These are phyloP conservation scores for Tulasnella sp. DNA, from an alignment of 768 basidiomycete genomes.

Conservation along the genomic window DNA sequence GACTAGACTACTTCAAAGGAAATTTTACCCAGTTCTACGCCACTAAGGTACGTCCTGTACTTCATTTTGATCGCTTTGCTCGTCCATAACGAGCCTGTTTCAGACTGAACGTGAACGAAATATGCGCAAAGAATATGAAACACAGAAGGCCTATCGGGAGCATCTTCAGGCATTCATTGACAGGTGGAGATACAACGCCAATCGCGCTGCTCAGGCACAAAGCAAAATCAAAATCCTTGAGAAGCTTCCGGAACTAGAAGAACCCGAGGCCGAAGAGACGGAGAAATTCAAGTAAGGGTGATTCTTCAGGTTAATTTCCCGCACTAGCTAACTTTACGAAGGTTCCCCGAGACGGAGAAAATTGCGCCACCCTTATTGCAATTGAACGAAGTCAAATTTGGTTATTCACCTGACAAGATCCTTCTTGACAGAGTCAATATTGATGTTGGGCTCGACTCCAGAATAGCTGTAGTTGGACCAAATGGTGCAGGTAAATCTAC, in stretches of 20 bases:
- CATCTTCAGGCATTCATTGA: slow-evolving; percentile 98
- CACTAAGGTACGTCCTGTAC: slow-evolving; percentile 9
- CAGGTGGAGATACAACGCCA: slow-evolving; percentile 95
- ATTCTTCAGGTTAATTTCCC: neutral
- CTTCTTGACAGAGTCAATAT: slow-evolving; percentile 72
- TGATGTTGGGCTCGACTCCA: slow-evolving; percentile 86
- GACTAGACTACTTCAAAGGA: slow-evolving; percentile 98
- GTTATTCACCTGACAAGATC: slow-evolving; percentile 64
- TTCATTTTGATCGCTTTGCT: neutral
- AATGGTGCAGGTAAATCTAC: slow-evolving; percentile 97
- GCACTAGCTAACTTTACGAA: slow-evolving; percentile 22
- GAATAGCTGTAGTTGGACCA: slow-evolving; percentile 89
- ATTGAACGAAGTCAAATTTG: slow-evolving; percentile 80
- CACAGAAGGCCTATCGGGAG: slow-evolving; percentile 88
- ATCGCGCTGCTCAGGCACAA: slow-evolving; percentile 84
- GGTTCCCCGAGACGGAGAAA: slow-evolving; percentile 93
- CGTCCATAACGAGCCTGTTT: neutral
- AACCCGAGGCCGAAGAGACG: slow-evolving; percentile 83
- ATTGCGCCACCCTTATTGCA: slow-evolving; percentile 93
- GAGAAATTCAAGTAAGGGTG: slow-evolving; percentile 71
- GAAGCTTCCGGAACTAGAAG: slow-evolving; percentile 86
- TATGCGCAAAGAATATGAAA: slow-evolving; percentile 86
- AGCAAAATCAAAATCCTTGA: slow-evolving; percentile 59
- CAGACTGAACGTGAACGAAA: slow-evolving; percentile 91
- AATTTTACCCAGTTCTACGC: slow-evolving; percentile 99